These are phyloP conservation scores for Verticillium dahliae DNA, from an alignment of 2,329 filamentous ascomycete species.

Conservation along the genomic window DNA sequence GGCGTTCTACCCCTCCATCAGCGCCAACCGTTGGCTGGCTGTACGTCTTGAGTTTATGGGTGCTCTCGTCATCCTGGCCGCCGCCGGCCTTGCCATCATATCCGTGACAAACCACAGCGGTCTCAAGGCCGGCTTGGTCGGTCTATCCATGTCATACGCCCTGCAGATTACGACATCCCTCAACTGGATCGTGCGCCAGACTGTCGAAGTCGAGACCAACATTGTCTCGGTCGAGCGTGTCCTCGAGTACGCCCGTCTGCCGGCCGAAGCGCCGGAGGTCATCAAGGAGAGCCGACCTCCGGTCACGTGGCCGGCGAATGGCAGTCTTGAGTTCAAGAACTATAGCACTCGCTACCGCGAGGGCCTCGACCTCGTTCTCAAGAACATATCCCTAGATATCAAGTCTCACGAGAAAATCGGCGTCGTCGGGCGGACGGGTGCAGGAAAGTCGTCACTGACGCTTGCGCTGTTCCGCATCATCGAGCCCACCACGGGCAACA, in stretches of 20 bases:
- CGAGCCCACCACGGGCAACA: slow-evolving; percentile 73
- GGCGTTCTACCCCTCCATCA: slow-evolving; percentile 94
- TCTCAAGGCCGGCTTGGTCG: slow-evolving; percentile 70
- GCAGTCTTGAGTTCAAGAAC: slow-evolving; percentile 83
- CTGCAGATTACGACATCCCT: slow-evolving; percentile 94
- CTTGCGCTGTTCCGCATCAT: slow-evolving; percentile 93
- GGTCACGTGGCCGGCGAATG: slow-evolving; percentile 85
- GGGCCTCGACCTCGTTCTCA: slow-evolving; percentile 85
- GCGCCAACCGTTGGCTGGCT: slow-evolving; percentile 88
- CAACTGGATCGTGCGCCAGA: slow-evolving; percentile 98
- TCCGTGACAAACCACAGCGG: slow-evolving; percentile 63
- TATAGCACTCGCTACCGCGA: slow-evolving; percentile 91
- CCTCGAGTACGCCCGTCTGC: slow-evolving; percentile 85
- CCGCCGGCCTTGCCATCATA: slow-evolving; percentile 76
- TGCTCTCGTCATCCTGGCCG: slow-evolving; percentile 82
- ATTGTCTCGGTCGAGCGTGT: slow-evolving; percentile 98
- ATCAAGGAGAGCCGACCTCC: slow-evolving; percentile 81
- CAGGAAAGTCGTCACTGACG: slow-evolving; percentile 91
- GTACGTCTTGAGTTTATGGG: slow-evolving; percentile 94
- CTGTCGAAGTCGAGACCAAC: slow-evolving; percentile 99
- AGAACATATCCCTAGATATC: slow-evolving; percentile 86
- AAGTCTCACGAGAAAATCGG: slow-evolving; percentile 97
- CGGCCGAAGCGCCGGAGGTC: slow-evolving; percentile 91
- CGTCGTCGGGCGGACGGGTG: slow-evolving; percentile 91
- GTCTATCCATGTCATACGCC: slow-evolving; percentile 93